A percentile compares a stretch with the other conserved stretches of the same genome.
These are phyloP conservation scores for Cercospora zeae-maydis DNA, from an alignment of 2,329 filamentous ascomycete genomes.

Conservation along the genomic window DNA sequence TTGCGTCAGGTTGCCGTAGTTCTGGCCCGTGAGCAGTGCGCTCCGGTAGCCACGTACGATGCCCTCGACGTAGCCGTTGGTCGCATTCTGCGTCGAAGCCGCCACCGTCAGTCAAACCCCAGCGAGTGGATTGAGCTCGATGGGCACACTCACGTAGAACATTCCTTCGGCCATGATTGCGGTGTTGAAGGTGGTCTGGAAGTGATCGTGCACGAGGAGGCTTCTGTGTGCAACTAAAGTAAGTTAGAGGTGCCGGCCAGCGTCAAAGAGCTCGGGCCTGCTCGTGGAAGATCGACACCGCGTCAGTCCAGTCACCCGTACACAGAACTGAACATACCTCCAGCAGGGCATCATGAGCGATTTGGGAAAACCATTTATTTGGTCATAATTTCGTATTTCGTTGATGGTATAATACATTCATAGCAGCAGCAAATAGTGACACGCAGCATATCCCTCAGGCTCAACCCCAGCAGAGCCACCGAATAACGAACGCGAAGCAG, in stretches of 20 bases:
- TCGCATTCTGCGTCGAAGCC: constrained; percentile 47
- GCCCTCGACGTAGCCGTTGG: constrained; percentile 84
- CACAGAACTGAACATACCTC: not conserved
- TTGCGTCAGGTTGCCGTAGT: constrained; percentile 94
- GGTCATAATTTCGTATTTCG: constrained; percentile 8
- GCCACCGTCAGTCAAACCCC: constrained; percentile 18
- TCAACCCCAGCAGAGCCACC: constrained; percentile 5
- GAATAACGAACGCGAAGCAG: not conserved
- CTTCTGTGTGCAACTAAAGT: not conserved
- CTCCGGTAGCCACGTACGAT: constrained; percentile 97
- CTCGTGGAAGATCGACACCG: not conserved
- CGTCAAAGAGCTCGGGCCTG: constrained; percentile 1
- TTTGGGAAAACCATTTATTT: not conserved
- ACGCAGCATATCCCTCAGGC: constrained; percentile 5
- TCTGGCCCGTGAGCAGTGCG: constrained; percentile 79
- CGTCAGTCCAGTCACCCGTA: not conserved
- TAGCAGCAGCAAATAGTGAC: constrained; percentile 14
- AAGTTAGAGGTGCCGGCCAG: not conserved
- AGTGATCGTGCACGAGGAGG: not conserved
- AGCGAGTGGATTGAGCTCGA: constrained; percentile 35
- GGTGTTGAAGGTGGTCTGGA: constrained; percentile 11
- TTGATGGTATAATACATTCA: constrained; percentile 11
- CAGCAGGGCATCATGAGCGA: not conserved
- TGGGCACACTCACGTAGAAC: constrained; percentile 32
- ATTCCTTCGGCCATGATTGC: constrained; percentile 45